Base-by-base conservation (phyloP, 129 eudicot genomes). In the Saposhnikovia divaricata region DNA sequence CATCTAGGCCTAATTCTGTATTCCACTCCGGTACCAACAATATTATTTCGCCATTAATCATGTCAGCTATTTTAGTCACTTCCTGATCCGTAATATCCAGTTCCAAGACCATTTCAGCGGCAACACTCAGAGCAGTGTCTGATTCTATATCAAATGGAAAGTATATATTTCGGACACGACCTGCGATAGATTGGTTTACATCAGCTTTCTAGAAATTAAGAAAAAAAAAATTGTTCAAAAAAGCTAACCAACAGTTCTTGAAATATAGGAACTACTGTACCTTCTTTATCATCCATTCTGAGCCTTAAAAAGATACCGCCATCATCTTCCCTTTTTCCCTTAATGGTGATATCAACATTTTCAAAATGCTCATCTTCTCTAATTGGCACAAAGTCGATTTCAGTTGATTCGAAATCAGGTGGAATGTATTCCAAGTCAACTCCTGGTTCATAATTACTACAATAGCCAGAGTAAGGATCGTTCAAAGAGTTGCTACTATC, bases 41-140 rank as follows among this genome's bases (percentile, higher is more conserved):
- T 37, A 82, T 75, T 43, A 93, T 93, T 71, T 90, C 96, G n/a
- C 87, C 83, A 48, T 93, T 89, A 27, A 93, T 90, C 98, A 93
- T 91, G 71, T 91, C 91, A 12, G 97, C 97, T 87, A 93, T 93
- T 61, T 87, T 85, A 66, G 86, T 88, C 81, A 93, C 97, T 53
- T 91, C 97, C 84, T 93, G 91, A 75, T 93, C 93, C 1, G 87
- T 83, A 31, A 93, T 85, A 50, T 91, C 97, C 85, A 93, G 69
- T 80, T 93, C 98, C 0, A 85, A 83, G 18, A 93, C 96, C 98
- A 93, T 93, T 80, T 93, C 98, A 16, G 90, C 80, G 5, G 97
- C 96, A 38, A 93, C 98, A 74, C 85, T 81, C 65, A 87, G 73
- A 51, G 98, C 96, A 45, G 96, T 88, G 85, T 93, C 98, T 6